Base-by-base conservation (phyloP, 2,329 filamentous ascomycete species). In the Aureobasidium subglaciale region DNA sequence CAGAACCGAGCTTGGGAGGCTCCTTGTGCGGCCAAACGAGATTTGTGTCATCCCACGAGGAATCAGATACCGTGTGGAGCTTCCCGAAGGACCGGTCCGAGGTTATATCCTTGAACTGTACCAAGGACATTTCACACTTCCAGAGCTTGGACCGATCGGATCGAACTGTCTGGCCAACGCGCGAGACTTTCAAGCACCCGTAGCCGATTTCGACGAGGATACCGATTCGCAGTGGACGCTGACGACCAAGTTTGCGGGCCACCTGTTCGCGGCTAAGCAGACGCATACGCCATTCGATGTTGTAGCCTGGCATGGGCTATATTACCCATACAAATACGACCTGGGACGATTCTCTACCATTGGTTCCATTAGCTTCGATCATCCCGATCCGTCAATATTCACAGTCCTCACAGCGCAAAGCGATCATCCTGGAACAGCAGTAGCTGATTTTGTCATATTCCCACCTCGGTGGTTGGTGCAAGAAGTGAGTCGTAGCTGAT, bases 381-480 rank as follows among this genome's bases (percentile, higher is more conserved):
- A 87, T 59, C 81, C 81, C 3, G 84, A 87, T 60, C 84, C 84
- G 0, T 81, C 77, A 9, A 81, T 87, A 62, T 86, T 80, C 69
- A 83, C 83, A 1, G 85, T 88, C 4, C 75, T 87, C 22, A 82
- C 85, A 1, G 83, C 82, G 2, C 82, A 78, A 24, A 82, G 81
- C 5, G 71, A 75, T 56, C 71, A 72, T n/a, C 70, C 76, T 4
- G 77, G 77, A 8, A 79, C 79, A 0, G 75, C 81, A 0, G 71
- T 86, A 2, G 84, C 83, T 6, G 85, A 88, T 71, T 87, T 88
- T 62, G 82, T 87, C 63, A 83, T 87, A 68, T 87, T 88, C 71
- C 84, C 84, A 9, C 84, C 85, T 1, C 78, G 85, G 49, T 88
- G 85, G 85, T 78, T 87, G 30, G 54, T 56, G 9, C 54, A 56